Base-by-base conservation (phyloP, 2,329 filamentous ascomycete genomes). In the Aureobasidium sp. region DNA sequence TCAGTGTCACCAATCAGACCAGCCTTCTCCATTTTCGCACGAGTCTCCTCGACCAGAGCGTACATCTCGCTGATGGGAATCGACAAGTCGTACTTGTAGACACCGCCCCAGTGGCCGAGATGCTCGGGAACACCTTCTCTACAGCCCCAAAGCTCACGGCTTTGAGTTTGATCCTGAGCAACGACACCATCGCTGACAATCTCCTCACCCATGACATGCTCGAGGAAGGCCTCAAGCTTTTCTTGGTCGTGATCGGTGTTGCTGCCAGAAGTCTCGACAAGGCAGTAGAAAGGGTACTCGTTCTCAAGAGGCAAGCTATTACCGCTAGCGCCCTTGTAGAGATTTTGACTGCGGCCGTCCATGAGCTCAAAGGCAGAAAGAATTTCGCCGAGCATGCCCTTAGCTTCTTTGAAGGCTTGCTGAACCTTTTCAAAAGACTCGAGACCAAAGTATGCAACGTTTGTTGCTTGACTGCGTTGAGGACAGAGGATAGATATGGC, bases 61-160 rank as follows among this genome's bases (percentile, higher is more conserved):
- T 99, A 99, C 70, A 99, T 85, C 67, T 96, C 87, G 14, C 83
- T 76, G 31, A 99, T 82, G 1, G 94, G 94, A 67, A 99, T 96
- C 7, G 94, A 97, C 35, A 99, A 82, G 71, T 99, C 94, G 74
- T 99, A 99, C 78, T 99, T 99, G 83, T 99, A 99, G 9, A 94
- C 92, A 48, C 92, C 94, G 63, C 94, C 95, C 76, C 89, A 91
- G 74, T 97, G 91, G 65, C 90, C 90, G 29, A 95, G 80, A 49
- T 87, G 86, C 77, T 99, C 94, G 0, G 92, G 87, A 68, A 99
- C 90, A 67, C 91, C 91, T 79, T 99, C 94, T 66, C 94, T 86
- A 85, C 92, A 97, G 63, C 84, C 82, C 94, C 94, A 99, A 57
- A 99, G 82, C 3, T 87, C 81, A 70, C 85, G 85, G 67, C 89